Evolutionary conservation across 805 yeast species (phyloP).

Genomic region (Debaryomyces hansenii): DNA sequence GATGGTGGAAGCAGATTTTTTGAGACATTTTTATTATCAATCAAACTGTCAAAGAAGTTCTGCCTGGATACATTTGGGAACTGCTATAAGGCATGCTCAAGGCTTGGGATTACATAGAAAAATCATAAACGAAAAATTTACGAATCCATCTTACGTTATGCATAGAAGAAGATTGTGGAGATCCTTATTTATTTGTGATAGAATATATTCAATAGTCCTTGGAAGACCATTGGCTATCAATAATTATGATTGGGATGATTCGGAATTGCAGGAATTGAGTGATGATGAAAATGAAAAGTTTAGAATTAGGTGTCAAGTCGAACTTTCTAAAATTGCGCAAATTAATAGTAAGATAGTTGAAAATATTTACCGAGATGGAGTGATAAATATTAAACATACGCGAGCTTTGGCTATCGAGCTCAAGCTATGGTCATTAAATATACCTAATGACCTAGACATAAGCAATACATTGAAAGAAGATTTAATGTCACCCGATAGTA

Average conservation of each 20-base stretch:
- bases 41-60: conserved; percentile 37
- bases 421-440: conserved; percentile 32
- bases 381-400: conserved; percentile 28
- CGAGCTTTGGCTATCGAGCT: conserved; percentile 34
- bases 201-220: conserved; percentile 30
- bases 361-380: conserved; percentile 30
- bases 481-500: conserved; percentile 22
- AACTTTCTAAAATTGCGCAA: conserved; percentile 24
- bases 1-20: conserved; percentile 41
- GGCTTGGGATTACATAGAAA: conserved; percentile 41
- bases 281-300: conserved; percentile 18
- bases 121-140: conserved; percentile 35
- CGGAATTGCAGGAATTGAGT: conserved; percentile 9
- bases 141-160: conserved; percentile 21
- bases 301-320: conserved; percentile 22
- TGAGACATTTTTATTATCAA: conserved; percentile 42
- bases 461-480: conserved; percentile 18
- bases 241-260: conserved; percentile 41
- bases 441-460: conserved; percentile 6
- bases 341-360: conserved; percentile 30
- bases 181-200: conserved; percentile 32
- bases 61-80: conserved; percentile 46
- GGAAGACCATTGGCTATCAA: conserved; percentile 39
- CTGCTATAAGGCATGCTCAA: conserved; percentile 42
- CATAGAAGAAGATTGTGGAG: conserved; percentile 35